Percentiles rank a stretch among this genome's conserved stretches.
Conservation (phyloP, 208 protist species). For the Crithidia mellificae region DNA sequence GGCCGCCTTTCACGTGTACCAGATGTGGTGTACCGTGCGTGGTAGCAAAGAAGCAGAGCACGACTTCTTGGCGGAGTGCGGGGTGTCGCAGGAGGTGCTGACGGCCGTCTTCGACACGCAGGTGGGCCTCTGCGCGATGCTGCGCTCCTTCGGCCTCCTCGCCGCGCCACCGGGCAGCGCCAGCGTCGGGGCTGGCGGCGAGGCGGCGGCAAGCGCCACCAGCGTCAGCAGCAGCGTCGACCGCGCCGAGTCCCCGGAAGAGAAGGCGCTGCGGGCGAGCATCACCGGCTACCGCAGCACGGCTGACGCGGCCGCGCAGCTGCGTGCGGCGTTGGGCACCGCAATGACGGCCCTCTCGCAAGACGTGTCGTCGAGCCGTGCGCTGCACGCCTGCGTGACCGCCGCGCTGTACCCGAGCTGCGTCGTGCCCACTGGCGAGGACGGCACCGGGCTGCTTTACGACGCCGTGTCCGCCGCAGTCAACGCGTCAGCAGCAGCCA, state of each 20-base stretch:
- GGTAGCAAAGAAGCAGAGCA: conserved; percentile 28
- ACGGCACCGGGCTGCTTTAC: conserved; percentile 27
- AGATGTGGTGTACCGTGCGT: conserved; percentile 68
- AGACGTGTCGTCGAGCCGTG: conserved; percentile 36
- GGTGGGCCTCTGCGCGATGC: conserved; percentile 25
- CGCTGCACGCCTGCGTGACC: conserved; percentile 58
- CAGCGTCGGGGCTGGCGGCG: too few species aligned
- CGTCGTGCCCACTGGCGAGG: conserved; percentile 43
- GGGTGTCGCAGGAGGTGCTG: conserved; percentile 44
- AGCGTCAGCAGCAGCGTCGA: conserved; percentile 3
- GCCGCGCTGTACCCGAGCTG: conserved; percentile 76
- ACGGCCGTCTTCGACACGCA: conserved; percentile 37
- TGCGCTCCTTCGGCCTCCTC: conserved; percentile 16
- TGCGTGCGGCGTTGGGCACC: conserved; percentile 17
- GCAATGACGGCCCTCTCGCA: conserved; percentile 43
- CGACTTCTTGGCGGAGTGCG: conserved; percentile 63
- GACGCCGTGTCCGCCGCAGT: conserved; percentile 34
- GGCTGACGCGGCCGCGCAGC: background rate
- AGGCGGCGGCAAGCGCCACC: too few species aligned
- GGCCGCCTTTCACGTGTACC: conserved; percentile 71
- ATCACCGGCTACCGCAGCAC: background rate
- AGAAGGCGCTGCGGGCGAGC: conserved; percentile 13
- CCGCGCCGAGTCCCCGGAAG: conserved; percentile 12
- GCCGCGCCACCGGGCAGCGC: background rate
- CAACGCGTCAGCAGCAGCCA: conserved; percentile 30